Evolutionary conservation across 1,139 yeast species (phyloP).

Genomic region (Suhomyces ambrosiae): DNA sequence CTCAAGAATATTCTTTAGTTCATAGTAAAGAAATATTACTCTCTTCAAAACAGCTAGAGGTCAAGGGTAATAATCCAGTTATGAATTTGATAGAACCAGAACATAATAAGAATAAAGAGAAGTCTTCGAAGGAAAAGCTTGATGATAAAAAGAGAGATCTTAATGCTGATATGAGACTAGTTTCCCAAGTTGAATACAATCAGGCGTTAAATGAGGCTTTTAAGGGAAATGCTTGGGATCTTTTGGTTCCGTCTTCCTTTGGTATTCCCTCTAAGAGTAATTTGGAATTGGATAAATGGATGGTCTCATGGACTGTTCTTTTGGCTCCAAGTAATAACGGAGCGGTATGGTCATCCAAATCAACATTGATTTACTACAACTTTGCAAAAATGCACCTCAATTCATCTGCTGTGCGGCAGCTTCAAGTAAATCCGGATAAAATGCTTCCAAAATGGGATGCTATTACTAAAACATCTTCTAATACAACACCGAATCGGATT

Average conservation of each 20-base stretch:
- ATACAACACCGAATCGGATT: no score
- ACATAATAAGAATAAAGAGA: neutral
- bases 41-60: slow-evolving; percentile 7
- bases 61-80: neutral
- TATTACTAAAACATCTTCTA: neutral
- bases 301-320: slow-evolving; percentile 78
- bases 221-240: slow-evolving; percentile 63
- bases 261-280: slow-evolving; percentile 72
- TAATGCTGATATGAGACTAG: slow-evolving; percentile 56
- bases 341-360: slow-evolving; percentile 71
- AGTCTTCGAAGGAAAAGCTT: slow-evolving; percentile 6
- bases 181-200: slow-evolving; percentile 72
- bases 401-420: slow-evolving; percentile 53
- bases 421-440: slow-evolving; percentile 37
- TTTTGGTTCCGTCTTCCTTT: slow-evolving; percentile 59
- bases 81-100: neutral
- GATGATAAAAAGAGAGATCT: slow-evolving; percentile 15
- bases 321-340: slow-evolving; percentile 61
- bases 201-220: slow-evolving; percentile 65
- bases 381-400: slow-evolving; percentile 78
- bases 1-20: slow-evolving; percentile 46
- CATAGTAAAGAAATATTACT: slow-evolving; percentile 43
- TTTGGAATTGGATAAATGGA: slow-evolving; percentile 72
- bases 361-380: slow-evolving; percentile 69
- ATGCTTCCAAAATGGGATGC: slow-evolving; percentile 43